Percentiles rank a stretch among this genome's conserved stretches.
Conservation (phyloP, 805 yeast species). For the Yamadazyma olivae region DNA sequence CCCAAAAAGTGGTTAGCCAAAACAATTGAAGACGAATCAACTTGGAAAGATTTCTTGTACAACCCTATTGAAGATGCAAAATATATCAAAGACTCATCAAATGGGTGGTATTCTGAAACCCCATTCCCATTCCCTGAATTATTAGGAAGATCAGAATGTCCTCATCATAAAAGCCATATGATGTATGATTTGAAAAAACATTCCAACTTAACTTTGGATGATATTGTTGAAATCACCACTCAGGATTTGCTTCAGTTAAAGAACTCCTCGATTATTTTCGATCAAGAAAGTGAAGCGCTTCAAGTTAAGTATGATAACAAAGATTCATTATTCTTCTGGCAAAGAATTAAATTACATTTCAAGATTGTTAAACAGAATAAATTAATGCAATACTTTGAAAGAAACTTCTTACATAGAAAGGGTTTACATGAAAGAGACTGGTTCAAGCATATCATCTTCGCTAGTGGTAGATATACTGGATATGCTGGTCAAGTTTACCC, state of each 20-base stretch:
- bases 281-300: conserved; percentile 21
- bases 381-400: conserved; percentile 46
- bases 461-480: conserved; percentile 55
- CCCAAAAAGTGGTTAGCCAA: conserved; percentile 35
- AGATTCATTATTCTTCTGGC: conserved; percentile 34
- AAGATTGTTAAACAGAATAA: conserved; percentile 33
- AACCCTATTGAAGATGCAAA: conserved; percentile 13
- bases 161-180: conserved; percentile 8
- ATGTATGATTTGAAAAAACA: conserved; percentile 7
- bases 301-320: conserved; percentile 29
- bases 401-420: conserved; percentile 45
- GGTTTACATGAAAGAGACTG: conserved; percentile 52
- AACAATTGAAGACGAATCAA: conserved; percentile 14
- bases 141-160: conserved; percentile 8
- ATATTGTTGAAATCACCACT: conserved; percentile 19
- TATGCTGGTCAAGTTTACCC: conserved; percentile 54
- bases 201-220: conserved; percentile 11
- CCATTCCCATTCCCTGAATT: conserved; percentile 20
- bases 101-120: conserved; percentile 16
- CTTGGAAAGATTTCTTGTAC: conserved; percentile 14
- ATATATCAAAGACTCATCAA: conserved; percentile 11
- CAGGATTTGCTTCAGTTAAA: conserved; percentile 19
- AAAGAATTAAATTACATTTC: conserved; percentile 28
- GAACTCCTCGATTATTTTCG: conserved; percentile 25
- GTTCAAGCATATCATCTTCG: conserved; percentile 64